Percentiles rank a stretch among this genome's conserved stretches.
These are phyloP conservation scores for Coemansia sp. DNA, from an alignment of 192 early-diverging fungal species.

Conservation along the genomic window DNA sequence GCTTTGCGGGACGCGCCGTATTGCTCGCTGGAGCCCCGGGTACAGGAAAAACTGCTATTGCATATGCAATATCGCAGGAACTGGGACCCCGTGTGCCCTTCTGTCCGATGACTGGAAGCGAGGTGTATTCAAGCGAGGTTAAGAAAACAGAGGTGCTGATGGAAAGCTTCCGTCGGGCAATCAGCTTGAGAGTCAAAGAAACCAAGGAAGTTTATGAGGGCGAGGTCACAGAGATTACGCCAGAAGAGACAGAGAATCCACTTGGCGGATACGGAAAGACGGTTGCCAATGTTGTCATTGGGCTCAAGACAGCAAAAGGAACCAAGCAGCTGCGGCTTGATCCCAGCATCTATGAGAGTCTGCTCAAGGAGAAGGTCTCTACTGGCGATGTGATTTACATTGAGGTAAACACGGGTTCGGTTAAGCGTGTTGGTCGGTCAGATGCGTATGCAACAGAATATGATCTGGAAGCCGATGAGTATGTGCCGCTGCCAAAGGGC, in stretches of 20 bases:
- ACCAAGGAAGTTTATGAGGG: slow-evolving; percentile 99
- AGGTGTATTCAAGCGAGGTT: slow-evolving; percentile 96
- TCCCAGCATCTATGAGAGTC: slow-evolving; percentile 94
- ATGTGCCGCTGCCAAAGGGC: slow-evolving; percentile 96
- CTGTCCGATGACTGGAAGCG: slow-evolving; percentile 98
- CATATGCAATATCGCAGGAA: slow-evolving; percentile 94
- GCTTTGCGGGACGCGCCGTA: slow-evolving; percentile 95
- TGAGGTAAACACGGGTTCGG: slow-evolving; percentile 95
- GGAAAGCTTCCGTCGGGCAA: slow-evolving; percentile 98
- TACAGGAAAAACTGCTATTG: slow-evolving; percentile 97
- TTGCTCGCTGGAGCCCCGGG: slow-evolving; percentile 95
- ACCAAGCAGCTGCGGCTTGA: slow-evolving; percentile 97
- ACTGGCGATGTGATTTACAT: slow-evolving; percentile 99
- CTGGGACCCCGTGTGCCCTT: slow-evolving; percentile 98
- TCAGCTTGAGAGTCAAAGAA: slow-evolving; percentile 95
- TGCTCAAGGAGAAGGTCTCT: slow-evolving; percentile 96
- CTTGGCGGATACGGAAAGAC: slow-evolving; percentile 98
- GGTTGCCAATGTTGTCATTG: slow-evolving; percentile 92
- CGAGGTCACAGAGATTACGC: slow-evolving; percentile 95
- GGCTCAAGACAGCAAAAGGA: slow-evolving; percentile 97
- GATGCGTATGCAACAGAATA: slow-evolving; percentile 99
- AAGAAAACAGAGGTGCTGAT: slow-evolving; percentile 99
- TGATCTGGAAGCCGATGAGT: slow-evolving; percentile 97
- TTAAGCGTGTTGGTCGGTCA: slow-evolving; percentile 96
- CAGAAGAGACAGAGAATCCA: slow-evolving; percentile 97